A percentile compares a stretch with the other conserved stretches of the same genome.
These are phyloP conservation scores for Chenopodium formosanum DNA, from an alignment of 148 eudicot genomes.

Conservation along the genomic window DNA sequence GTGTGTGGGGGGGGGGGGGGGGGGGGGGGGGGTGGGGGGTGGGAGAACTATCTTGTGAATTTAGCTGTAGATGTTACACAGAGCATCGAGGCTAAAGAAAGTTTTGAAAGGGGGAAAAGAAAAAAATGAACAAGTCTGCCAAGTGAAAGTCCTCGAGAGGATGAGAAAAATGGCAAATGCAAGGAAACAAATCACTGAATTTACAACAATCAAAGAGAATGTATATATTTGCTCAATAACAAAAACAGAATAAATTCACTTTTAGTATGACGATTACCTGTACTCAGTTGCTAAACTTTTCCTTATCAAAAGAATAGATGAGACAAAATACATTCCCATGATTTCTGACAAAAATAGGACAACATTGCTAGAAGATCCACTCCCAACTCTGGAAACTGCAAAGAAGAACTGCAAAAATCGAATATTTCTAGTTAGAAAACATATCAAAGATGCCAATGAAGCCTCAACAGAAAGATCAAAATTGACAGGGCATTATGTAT, in stretches of 20 bases:
- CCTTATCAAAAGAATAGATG: slow-evolving; percentile 90
- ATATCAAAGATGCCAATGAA: background rate
- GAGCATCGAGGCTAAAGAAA: background rate
- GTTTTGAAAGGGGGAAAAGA: background rate
- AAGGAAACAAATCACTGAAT: background rate
- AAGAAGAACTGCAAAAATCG: slow-evolving; percentile 81
- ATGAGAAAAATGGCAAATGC: background rate
- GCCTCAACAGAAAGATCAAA: background rate
- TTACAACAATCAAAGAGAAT: background rate
- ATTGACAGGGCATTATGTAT: background rate
- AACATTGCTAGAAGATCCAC: slow-evolving; percentile 99
- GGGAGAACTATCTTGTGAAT: too few relatives aligned
- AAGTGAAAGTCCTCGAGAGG: background rate
- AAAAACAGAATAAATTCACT: background rate
- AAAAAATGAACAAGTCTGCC: background rate
- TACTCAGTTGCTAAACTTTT: slow-evolving; percentile 97
- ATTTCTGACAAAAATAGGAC: slow-evolving; percentile 96
- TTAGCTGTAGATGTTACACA: background rate
- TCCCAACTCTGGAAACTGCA: slow-evolving; percentile 98
- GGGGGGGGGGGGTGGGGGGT: background rate
- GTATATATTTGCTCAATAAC: background rate
- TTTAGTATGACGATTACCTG: slow-evolving; percentile 45
- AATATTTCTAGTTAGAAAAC: background rate
- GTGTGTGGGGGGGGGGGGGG: too few relatives aligned
- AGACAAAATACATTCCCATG: slow-evolving; percentile 98